Percentiles rank a stretch among this genome's conserved stretches.
These are phyloP conservation scores for Penicillium thymicola DNA, from an alignment of 2,329 filamentous ascomycete species.

Conservation along the genomic window DNA sequence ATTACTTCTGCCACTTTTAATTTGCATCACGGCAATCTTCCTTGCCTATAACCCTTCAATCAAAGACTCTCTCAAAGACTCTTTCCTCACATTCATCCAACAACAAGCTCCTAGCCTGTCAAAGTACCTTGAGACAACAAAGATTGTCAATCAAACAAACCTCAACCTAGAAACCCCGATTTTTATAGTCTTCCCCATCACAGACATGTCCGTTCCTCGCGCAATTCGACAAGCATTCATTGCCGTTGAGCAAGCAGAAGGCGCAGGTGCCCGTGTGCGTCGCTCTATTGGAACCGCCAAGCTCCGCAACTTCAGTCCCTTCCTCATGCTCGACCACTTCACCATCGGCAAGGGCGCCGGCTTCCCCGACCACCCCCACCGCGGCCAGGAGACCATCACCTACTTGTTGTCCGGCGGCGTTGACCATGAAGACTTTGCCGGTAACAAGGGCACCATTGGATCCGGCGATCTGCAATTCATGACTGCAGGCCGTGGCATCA, in stretches of 20 bases:
- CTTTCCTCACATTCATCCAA: conserved; percentile 18
- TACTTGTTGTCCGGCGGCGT: conserved; percentile 83
- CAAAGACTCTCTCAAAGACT: conserved; percentile 16
- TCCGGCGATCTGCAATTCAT: conserved; percentile 96
- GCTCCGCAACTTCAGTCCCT: conserved; percentile 83
- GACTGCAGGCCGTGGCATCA: conserved; percentile 87
- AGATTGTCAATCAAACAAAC: conserved; percentile 5
- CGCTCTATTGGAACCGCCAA: conserved; percentile 81
- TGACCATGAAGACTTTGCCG: conserved; percentile 90
- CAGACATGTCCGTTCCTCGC: conserved; percentile 66
- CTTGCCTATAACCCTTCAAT: conserved; percentile 25
- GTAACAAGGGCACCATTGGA: conserved; percentile 77
- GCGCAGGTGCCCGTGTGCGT: conserved; percentile 80
- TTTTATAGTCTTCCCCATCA: conserved; percentile 28
- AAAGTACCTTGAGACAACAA: conserved; percentile 12
- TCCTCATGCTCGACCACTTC: conserved; percentile 97
- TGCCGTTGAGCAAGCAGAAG: conserved; percentile 81
- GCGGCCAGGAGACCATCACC: conserved; percentile 86
- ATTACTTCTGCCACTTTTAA: conserved; percentile 35
- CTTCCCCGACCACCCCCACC: conserved; percentile 81
- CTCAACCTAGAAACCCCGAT: neutral
- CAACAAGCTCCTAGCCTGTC: conserved; percentile 17
- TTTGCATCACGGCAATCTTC: conserved; percentile 37
- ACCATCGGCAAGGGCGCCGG: conserved; percentile 73
- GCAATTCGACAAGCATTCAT: conserved; percentile 79